Evolutionary conservation across 768 basidiomycete species (phyloP), one percentile per base, ranked within the genome.

Genomic region (Amanita rubescens): DNA sequence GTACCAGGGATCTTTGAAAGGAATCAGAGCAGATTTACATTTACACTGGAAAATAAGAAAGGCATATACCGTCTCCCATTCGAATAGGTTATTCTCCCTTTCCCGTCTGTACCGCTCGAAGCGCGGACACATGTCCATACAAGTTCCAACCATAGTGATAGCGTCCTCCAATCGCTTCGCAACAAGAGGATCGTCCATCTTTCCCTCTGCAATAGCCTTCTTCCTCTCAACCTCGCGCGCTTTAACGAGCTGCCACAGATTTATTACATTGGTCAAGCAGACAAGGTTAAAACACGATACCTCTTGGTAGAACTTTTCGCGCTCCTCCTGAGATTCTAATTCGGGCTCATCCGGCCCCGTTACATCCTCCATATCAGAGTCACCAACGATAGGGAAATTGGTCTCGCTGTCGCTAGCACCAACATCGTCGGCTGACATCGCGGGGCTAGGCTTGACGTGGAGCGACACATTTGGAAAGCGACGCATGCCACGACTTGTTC

Each of bases 81-180:
- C 80, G 57, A 88, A 86, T 1, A 97, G 75, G 59, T 92, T 90
- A 65, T 90, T 89, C 65, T 94, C 90, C 56, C 85, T 79, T 65
- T 97, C 92, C 34, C 95, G 78, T 58, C 92, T 78, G 66, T 95
- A 94, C 24, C 90, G 78, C 67, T 98, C 95, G 62, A 91, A 96
- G 38, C 87, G 81, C 2, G 94, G 94, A 64, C 94, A 97, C 93
- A 97, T 96, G 56, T 90, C 86, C 71, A 76, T 70, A 63, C 95
- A 98, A 1, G 92, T 94, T 20, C 94, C 94, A 12, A 90, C 81
- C 65, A 97, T 85, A n/a, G 85, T 86, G 52, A 94, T 93, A 15
- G 94, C 94, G 58, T 95, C 85, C 59, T 90, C 90, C 2, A 96
- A 76, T 12, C 85, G 77, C 63, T 87, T 86, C 2, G 87, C 83